Conservation (phyloP, 1,284 basidiomycete genomes). For the Leccinum pachyderme region DNA sequence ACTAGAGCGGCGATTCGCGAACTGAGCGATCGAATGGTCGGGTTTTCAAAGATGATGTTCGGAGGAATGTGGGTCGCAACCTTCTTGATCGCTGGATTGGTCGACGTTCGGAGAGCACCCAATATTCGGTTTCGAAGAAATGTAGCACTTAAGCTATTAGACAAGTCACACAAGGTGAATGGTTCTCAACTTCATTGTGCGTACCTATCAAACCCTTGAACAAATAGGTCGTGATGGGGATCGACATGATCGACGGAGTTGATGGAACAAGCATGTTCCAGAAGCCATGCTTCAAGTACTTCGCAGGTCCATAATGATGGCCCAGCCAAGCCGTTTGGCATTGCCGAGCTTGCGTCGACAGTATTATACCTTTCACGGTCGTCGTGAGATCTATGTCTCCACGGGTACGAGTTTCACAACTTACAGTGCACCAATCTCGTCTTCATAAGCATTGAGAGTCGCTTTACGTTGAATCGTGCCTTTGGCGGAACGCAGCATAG, state of each 20-base stretch:
- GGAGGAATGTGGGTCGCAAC: conserved; percentile 8
- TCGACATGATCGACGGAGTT: not conserved
- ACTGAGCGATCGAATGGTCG: conserved; percentile 14
- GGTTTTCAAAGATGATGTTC: conserved; percentile 22
- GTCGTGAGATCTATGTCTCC: not conserved
- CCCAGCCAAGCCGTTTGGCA: not conserved
- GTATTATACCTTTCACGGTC: not conserved
- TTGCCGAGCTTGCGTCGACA: not conserved
- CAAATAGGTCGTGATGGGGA: not conserved
- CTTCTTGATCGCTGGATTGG: not conserved
- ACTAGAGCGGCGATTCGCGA: conserved; percentile 8
- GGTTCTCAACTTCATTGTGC: conserved; percentile 1
- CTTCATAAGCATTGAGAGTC: not conserved
- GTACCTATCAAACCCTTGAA: not conserved
- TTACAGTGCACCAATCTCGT: not conserved
- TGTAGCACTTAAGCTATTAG: conserved; percentile 27
- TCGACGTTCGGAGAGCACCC: conserved; percentile 17
- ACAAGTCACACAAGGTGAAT: not conserved
- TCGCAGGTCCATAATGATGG: conserved; percentile 13
- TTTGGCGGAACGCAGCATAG: not conserved
- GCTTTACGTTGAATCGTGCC: not conserved
- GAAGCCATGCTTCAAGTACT: conserved; percentile 22
- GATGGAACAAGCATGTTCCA: conserved; percentile 18
- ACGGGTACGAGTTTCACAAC: not conserved
- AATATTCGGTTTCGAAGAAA: conserved; percentile 31